Evolutionary conservation across 805 yeast genomes (phyloP).

Genomic region (Candida suzukii): DNA sequence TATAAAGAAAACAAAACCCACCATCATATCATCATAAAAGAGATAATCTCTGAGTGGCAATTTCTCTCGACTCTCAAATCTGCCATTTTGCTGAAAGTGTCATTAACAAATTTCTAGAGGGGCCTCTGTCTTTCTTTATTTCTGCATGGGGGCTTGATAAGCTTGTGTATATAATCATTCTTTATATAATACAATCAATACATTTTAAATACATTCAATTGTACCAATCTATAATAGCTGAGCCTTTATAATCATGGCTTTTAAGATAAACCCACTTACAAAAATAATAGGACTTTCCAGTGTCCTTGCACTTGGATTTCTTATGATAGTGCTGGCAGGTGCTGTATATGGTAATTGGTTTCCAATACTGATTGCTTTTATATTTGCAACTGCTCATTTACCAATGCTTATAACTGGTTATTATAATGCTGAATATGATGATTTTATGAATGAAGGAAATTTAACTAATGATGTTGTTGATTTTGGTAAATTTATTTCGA

Average conservation of each 20-base stretch:
- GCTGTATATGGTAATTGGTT: conserved; percentile 87
- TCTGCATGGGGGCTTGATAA: too few species aligned
- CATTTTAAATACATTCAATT: too few species aligned
- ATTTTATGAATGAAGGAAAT: conserved; percentile 56
- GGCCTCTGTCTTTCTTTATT: too few species aligned
- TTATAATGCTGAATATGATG: conserved; percentile 37
- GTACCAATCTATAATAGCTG: too few species aligned
- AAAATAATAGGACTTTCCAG: conserved; percentile 71
- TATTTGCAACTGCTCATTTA: conserved; percentile 63
- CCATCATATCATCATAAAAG: too few species aligned
- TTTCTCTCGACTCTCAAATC: background rate
- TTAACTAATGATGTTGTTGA: conserved; percentile 49
- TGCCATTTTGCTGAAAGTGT: background rate
- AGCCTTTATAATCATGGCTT: too few species aligned
- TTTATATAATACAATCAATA: too few species aligned
- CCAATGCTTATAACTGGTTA: conserved; percentile 57
- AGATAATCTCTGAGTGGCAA: background rate
- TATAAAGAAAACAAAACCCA: too few species aligned
- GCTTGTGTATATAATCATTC: too few species aligned
- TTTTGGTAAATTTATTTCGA: conserved; percentile 72
- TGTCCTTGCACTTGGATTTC: conserved; percentile 82
- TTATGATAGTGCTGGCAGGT: conserved; percentile 81
- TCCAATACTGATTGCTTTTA: conserved; percentile 64
- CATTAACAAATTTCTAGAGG: too few species aligned
- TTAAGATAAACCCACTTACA: conserved; percentile 53